phyloP scores from a whole-genome alignment of 805 yeast genomes.

The Wickerhamiella slavikovae region DNA sequence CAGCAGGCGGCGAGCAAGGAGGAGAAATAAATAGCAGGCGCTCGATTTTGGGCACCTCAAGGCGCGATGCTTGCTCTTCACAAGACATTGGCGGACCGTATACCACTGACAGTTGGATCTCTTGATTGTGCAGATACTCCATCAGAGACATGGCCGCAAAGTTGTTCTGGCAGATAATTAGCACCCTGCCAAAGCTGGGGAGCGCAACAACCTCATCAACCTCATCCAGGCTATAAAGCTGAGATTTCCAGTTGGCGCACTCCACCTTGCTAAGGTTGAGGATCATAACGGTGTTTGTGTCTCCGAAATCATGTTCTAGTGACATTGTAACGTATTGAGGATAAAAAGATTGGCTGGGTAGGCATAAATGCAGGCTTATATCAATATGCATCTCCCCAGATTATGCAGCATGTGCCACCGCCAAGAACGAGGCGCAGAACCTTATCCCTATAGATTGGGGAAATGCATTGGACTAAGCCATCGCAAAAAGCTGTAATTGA shows the following conservation, averaged over 20 bases:
- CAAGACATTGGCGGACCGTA: neutral
- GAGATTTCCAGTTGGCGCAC: neutral
- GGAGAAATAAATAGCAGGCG: slow-evolving; percentile 9
- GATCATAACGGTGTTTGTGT: neutral
- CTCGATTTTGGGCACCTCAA: slow-evolving; percentile 10
- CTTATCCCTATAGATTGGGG: no score
- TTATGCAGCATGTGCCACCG: no score
- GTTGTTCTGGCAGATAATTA: neutral
- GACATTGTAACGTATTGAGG: no score
- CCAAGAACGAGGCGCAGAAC: no score
- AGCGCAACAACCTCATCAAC: neutral
- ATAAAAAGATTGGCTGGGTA: no score
- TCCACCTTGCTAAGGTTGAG: neutral
- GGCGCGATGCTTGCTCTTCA: neutral
- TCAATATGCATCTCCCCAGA: no score
- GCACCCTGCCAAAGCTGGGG: slow-evolving; percentile 1
- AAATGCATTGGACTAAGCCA: no score
- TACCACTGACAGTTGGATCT: neutral
- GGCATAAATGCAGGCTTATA: no score
- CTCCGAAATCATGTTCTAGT: neutral
- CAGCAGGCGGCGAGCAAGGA: slow-evolving; percentile 12
- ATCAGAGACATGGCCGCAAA: neutral
- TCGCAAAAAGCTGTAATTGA: no score
- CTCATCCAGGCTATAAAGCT: neutral
- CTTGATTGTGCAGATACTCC: neutral